These are phyloP conservation scores for Backusella parvicylindrica DNA, from an alignment of 192 early-diverging fungal genomes.

Conservation along the genomic window DNA sequence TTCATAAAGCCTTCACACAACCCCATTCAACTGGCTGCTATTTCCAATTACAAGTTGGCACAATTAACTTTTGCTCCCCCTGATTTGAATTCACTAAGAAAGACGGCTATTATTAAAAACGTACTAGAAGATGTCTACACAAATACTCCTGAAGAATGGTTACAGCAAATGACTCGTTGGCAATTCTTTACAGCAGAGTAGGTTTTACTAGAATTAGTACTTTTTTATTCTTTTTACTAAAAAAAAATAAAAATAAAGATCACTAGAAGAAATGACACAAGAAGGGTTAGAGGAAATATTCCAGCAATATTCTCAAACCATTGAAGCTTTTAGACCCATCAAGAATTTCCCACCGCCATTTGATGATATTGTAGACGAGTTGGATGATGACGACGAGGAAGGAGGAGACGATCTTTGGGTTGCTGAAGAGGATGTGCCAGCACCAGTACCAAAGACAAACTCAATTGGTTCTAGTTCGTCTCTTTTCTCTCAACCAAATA, in stretches of 20 bases:
- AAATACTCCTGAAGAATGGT: conserved; percentile 36
- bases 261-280: conserved; percentile 33
- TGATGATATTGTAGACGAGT: conserved; percentile 2
- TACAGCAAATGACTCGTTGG: conserved; percentile 39
- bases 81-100: conserved; percentile 33
- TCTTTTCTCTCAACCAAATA: conserved; percentile 16
- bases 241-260: conserved; percentile 3
- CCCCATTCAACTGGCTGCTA: conserved; percentile 37
- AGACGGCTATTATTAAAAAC: conserved; percentile 39
- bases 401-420: conserved; percentile 8
- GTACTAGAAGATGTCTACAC: conserved; percentile 32
- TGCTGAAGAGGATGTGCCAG: neutral
- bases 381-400: conserved; percentile 4
- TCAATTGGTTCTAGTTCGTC: neutral
- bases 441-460: neutral
- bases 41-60: conserved; percentile 41
- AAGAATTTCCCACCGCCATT: neutral
- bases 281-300: conserved; percentile 31
- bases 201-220: neutral
- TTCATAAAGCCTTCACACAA: conserved; percentile 25
- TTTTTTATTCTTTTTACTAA: neutral
- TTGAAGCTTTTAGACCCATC: conserved; percentile 23
- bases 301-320: conserved; percentile 27
- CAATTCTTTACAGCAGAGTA: conserved; percentile 40
- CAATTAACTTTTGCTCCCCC: conserved; percentile 40